Conservation (phyloP, 1,139 yeast species). For the Candida sanyaensis region DNA sequence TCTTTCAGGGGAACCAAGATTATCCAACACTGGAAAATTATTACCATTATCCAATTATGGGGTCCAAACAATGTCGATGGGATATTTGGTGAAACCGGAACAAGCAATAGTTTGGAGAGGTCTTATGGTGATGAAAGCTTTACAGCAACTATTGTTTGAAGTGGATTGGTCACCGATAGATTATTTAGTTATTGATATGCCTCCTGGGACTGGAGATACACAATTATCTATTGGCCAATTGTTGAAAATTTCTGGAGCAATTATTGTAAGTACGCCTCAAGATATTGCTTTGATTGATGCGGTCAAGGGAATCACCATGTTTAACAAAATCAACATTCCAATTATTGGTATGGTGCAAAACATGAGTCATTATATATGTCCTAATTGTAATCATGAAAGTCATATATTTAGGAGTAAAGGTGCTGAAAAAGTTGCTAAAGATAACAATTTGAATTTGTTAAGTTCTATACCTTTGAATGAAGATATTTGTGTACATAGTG, state of each 20-base stretch:
- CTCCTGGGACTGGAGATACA: conserved; percentile 92
- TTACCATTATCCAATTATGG: conserved; percentile 79
- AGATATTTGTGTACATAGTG: conserved; percentile 62
- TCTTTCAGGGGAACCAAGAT: conserved; percentile 65
- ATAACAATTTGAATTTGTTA: conserved; percentile 50
- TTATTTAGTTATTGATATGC: conserved; percentile 76
- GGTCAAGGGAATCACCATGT: conserved; percentile 79
- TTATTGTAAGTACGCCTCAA: conserved; percentile 85
- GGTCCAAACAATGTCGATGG: conserved; percentile 87
- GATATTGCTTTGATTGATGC: conserved; percentile 85
- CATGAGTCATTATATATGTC: conserved; percentile 78
- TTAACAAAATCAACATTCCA: conserved; percentile 72
- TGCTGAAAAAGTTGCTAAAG: conserved; percentile 57
- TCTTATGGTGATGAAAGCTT: conserved; percentile 81
- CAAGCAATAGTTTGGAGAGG: conserved; percentile 88
- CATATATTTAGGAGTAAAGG: conserved; percentile 78
- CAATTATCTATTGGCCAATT: conserved; percentile 82
- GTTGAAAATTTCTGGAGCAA: conserved; percentile 74
- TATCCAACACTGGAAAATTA: conserved; percentile 53
- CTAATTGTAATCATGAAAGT: conserved; percentile 71
- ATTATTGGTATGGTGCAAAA: conserved; percentile 78
- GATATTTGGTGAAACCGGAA: conserved; percentile 68
- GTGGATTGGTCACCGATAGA: conserved; percentile 80
- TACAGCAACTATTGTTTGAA: conserved; percentile 78
- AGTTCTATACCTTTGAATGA: conserved; percentile 71